phyloP scores from a whole-genome alignment of 306 rosid genomes.

The Begonia loranthoides region DNA sequence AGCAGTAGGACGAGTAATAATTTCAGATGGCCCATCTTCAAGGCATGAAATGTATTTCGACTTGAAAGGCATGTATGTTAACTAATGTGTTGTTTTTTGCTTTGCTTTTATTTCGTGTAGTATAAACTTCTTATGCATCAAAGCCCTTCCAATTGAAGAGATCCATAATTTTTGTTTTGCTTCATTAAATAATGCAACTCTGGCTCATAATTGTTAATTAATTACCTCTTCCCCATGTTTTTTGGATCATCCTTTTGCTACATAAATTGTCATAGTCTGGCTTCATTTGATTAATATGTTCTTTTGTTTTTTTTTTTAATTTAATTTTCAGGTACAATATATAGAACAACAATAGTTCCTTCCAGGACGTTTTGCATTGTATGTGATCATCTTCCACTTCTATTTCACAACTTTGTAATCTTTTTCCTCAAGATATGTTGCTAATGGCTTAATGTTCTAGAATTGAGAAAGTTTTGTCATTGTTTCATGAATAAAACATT shows the following conservation, averaged over 20 bases:
- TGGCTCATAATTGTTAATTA: too few relatives aligned
- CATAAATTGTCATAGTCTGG: slow-evolving; percentile 1
- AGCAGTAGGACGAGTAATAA: slow-evolving; percentile 65
- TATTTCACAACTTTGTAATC: slow-evolving; percentile 17
- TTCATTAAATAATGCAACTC: too few relatives aligned
- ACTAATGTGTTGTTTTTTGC: slow-evolving; percentile 3
- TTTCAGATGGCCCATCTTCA: slow-evolving; percentile 51
- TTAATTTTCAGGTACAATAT: slow-evolving; percentile 70
- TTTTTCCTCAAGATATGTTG: slow-evolving; percentile 3
- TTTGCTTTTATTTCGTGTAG: neutral
- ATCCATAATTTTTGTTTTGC: too few relatives aligned
- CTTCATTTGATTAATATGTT: slow-evolving; percentile 21
- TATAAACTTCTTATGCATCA: neutral
- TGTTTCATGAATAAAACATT: too few relatives aligned
- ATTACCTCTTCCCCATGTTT: neutral
- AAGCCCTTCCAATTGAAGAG: neutral
- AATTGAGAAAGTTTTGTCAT: too few relatives aligned
- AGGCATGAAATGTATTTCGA: slow-evolving; percentile 65
- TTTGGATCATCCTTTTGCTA: neutral
- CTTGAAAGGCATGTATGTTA: slow-evolving; percentile 50
- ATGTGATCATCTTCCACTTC: slow-evolving; percentile 27
- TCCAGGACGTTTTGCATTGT: slow-evolving; percentile 90
- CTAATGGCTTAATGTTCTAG: too few relatives aligned
- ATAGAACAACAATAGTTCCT: slow-evolving; percentile 79
- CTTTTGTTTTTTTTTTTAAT: slow-evolving; percentile 3